Evolutionary conservation across 306 rosid genomes (phyloP), one percentile per base, ranked within the genome.

Genomic region (Senna siamea): DNA sequence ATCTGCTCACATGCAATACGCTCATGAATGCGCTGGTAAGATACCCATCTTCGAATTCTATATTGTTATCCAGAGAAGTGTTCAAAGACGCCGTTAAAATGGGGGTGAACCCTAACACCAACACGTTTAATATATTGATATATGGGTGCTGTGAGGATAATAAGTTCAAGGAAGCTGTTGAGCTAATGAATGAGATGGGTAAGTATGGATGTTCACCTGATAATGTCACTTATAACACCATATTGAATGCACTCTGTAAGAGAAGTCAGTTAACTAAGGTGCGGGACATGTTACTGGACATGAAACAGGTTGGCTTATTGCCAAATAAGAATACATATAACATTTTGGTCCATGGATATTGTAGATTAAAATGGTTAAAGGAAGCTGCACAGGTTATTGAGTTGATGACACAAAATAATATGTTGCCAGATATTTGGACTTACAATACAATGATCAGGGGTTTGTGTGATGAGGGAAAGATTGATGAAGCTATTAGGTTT

Each of bases 281-380:
- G 0, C 66, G 90, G 67, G 87, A 91, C 7, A 37, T 93, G 86
- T 76, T 93, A 68, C 69, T 38, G 14, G 90, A 86, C 9, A 91
- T 91, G 97, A 89, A 85, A 80, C 9, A 37, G 37, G 73, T 48
- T 47, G 90, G 94, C 8, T 69, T 94, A 74, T 0, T 78, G 15
- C 97, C 97, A 0, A 83, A 88, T 80, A 55, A 80, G 83, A 82
- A 67, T 37, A 94, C 97, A 0, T 93, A 78, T 66, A 91, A 94
- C 59, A 87, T 94, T 43, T 79, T 94, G 84, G 87, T 94, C 74
- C 85, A 65, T 79, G 98, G 96, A 62, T 93, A 91, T 78, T 91
- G 98, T 70, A 89, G 79, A 76, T 59, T 92, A 78, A 87, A 87
- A 60, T 85, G 82, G 91, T 41, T 91, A 79, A 84, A 88, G 83